phyloP scores from a whole-genome alignment of 192 early-diverging fungal species.

The Coemansia sp. region DNA sequence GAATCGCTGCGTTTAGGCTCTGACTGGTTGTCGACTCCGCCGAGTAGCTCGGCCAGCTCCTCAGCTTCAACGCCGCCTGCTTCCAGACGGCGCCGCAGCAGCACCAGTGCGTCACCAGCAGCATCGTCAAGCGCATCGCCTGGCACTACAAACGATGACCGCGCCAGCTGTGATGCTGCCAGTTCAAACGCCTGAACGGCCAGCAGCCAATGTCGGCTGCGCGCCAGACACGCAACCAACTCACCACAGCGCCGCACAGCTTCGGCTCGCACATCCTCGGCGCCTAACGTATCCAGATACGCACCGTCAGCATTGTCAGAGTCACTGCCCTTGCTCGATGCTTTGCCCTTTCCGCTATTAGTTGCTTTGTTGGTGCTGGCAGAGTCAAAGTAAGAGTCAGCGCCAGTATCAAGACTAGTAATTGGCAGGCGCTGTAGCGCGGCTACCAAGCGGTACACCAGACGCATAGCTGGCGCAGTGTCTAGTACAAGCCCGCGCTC shows the following conservation, averaged over 20 bases:
- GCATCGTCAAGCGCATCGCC: constrained; percentile 3
- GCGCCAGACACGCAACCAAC: constrained; percentile 27
- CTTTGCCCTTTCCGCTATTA: not conserved
- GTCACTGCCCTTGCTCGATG: not conserved
- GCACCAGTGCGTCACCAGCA: constrained; percentile 8
- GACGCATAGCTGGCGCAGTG: constrained; percentile 57
- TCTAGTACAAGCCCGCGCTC: constrained; percentile 66
- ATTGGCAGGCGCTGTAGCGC: constrained; percentile 31
- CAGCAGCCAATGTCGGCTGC: constrained; percentile 45
- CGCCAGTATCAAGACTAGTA: not conserved
- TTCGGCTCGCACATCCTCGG: constrained; percentile 24
- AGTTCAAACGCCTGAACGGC: constrained; percentile 37
- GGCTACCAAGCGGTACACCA: constrained; percentile 28
- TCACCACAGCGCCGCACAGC: constrained; percentile 24
- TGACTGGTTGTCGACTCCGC: not conserved
- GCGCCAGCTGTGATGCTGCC: constrained; percentile 31
- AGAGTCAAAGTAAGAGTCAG: not conserved
- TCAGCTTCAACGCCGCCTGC: constrained; percentile 28
- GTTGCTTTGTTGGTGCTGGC: not conserved
- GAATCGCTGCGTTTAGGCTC: not conserved
- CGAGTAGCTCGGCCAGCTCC: constrained; percentile 28
- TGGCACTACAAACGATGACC: constrained; percentile 27
- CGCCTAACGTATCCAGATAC: constrained; percentile 1
- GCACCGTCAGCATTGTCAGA: constrained; percentile 5
- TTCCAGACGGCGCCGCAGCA: constrained; percentile 24